Percentiles rank a stretch among this genome's conserved stretches.
Conservation (phyloP, 768 basidiomycete genomes). For the Lentinus tigrinus region DNA sequence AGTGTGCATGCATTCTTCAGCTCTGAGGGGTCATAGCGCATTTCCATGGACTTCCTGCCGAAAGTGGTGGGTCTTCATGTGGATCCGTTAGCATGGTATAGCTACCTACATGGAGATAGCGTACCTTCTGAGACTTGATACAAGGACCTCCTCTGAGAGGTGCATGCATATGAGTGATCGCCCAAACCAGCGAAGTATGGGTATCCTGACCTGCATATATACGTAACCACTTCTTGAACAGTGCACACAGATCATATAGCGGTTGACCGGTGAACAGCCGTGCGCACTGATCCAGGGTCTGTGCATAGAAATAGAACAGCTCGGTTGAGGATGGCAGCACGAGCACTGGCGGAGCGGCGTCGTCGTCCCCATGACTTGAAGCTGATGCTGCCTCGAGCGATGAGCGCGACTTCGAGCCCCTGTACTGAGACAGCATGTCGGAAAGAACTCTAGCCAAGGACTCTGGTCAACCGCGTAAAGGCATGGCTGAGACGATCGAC, state of each 20-base stretch:
- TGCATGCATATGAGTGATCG: constrained; percentile 1
- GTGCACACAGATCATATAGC: constrained; percentile 72
- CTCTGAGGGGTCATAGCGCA: constrained; percentile 71
- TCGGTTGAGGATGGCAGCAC: constrained; percentile 95
- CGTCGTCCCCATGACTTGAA: constrained; percentile 40
- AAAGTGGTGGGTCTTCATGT: constrained; percentile 38
- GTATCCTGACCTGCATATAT: constrained; percentile 76
- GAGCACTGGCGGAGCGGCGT: constrained; percentile 48
- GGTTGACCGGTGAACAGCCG: constrained; percentile 85
- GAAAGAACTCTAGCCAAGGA: constrained; percentile 62
- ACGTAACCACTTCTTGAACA: constrained; percentile 93
- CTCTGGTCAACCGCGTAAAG: not conserved
- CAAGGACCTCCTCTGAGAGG: constrained; percentile 81
- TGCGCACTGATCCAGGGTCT: constrained; percentile 91
- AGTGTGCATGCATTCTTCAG: constrained; percentile 83
- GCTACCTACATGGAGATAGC: constrained; percentile 3
- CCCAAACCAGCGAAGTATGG: constrained; percentile 5
- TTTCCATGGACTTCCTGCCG: constrained; percentile 73
- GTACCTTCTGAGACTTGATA: constrained; percentile 71
- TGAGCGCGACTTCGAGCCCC: constrained; percentile 57
- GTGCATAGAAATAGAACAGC: constrained; percentile 95
- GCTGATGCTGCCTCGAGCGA: constrained; percentile 58
- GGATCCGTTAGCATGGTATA: not conserved
- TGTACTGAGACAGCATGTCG: constrained; percentile 87
- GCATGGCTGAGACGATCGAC: constrained; percentile 20